Evolutionary conservation across 108 stramenopile species (phyloP), one percentile per base, ranked within the genome.

Genomic region (Cyclostephanos tholiformis): DNA sequence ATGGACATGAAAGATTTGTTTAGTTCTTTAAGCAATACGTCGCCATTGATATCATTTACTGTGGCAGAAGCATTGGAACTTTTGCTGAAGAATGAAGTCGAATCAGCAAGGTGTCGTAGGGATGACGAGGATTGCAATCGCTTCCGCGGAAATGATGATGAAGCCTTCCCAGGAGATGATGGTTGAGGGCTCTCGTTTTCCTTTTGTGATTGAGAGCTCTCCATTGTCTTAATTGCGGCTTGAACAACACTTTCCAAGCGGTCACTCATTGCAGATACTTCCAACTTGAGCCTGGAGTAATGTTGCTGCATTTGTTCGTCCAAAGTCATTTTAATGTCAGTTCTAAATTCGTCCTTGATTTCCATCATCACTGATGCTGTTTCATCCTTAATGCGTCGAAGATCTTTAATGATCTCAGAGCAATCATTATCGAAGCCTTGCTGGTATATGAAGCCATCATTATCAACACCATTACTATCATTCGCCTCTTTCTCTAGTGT

Each of bases 221-320:
- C 32, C 14, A 22, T 67, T 36, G 20, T 14, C 39, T 67, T 25
- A 6, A 55, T 32, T 53, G 30, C 43, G 52, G 38, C 27, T 14
- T 67, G 65, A 60, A 16, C 35, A 60, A 35, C 27, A 35, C 16
- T 60, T 29, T 60, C 59, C 23, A 69, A 56, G 25, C 67, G 56
- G 25, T 11, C 25, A 29, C 50, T 72, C 51, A 63, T 41, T 63
- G 72, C 66, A 13, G 19, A 63, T 19, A 78, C 17, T 36, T 46
- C 25, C 17, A 49, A 60, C 65, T 78, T 67, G 36, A 67, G 65
- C 25, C 49, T 63, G 30, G 26, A 72, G 19, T 27, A 35, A 38
- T 72, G 71, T 30, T 72, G 66, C 32, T 71, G 51, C 32, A 66
- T 38, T 67, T 76, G 65, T 20, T 61, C 50, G 44, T 74, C 58